phyloP scores from a whole-genome alignment of 2,329 filamentous ascomycete species.

The Clonostachys rosea region DNA sequence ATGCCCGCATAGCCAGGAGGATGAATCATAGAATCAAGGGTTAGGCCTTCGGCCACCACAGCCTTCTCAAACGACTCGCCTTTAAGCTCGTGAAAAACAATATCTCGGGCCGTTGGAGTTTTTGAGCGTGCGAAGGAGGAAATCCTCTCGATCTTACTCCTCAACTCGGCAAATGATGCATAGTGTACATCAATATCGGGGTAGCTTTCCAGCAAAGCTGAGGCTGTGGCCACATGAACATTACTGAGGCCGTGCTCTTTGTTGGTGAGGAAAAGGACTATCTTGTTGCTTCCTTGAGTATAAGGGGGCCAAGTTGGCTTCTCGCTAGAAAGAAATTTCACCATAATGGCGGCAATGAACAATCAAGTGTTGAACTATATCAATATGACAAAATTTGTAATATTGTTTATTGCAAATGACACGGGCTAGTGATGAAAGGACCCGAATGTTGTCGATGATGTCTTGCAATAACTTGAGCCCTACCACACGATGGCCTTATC shows the following conservation, averaged over 20 bases:
- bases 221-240: conserved; percentile 26
- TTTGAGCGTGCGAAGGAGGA: conserved; percentile 7
- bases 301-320: neutral
- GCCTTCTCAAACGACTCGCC: conserved; percentile 6
- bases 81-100: conserved; percentile 15
- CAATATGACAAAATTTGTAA: no score
- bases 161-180: conserved; percentile 19
- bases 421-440: no score
- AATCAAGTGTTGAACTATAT: no score
- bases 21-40: neutral
- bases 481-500: no score
- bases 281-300: conserved; percentile 15
- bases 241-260: conserved; percentile 26
- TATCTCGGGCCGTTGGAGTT: conserved; percentile 6
- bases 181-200: conserved; percentile 25
- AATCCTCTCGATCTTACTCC: conserved; percentile 5
- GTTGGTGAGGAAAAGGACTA: conserved; percentile 24
- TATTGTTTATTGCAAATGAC: no score
- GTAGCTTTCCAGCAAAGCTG: conserved; percentile 22
- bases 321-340: no score
- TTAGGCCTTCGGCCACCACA: neutral
- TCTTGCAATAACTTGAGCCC: no score
- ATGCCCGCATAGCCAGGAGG: conserved; percentile 11
- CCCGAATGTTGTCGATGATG: no score
- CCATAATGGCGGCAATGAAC: no score